Base-by-base conservation (phyloP, 2,329 filamentous ascomycete species). In the Fusarium sp. region DNA sequence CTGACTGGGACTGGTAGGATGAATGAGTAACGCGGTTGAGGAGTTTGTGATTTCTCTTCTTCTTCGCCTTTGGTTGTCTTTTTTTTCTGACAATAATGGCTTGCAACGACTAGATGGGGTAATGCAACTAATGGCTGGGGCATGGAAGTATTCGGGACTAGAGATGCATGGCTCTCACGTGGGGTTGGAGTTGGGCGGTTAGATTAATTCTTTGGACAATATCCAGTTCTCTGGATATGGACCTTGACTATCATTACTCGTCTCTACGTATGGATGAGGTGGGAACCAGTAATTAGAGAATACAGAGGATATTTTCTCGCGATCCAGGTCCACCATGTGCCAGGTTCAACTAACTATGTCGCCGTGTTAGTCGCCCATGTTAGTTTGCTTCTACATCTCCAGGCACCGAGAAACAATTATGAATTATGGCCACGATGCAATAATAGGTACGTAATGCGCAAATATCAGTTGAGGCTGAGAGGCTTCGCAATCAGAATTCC, bases 1-100 rank as follows among this genome's bases (percentile, higher is more conserved):
- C 79, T 18, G 81, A 81, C 34, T 83, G 81, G 79, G 79, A 81
- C 31, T 76, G 73, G 64, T 79, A 27, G 25, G 25, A 27, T 27
- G 25, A 7, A 7, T 25, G 6, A 25, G 25, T 25, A 25, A 25
- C 20, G 20, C 20, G 20, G 20, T 20, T 20, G 4, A 20, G 4
- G 20, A 20, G 20, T 4, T 20, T 20, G 20, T 20, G 20, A 20
- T 23, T 23, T 23, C 23, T 23, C n/a, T n/a, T 33, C 34, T 38
- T 40, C 38, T 36, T 29, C 25, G 2, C 25, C 13, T 23, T 55
- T 18, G 33, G 38, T 31, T 16, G 10, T 31, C 10, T 13, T 29
- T 20, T 20, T 31, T 18, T 6, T 14, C 20, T n/a, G 4, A n/a
- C 13, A 8, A n/a, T 25, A 46, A n/a, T 7, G 42, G n/a, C 4